These are phyloP conservation scores for Lupinus albus DNA, from an alignment of 306 rosid genomes.

Conservation along the genomic window DNA sequence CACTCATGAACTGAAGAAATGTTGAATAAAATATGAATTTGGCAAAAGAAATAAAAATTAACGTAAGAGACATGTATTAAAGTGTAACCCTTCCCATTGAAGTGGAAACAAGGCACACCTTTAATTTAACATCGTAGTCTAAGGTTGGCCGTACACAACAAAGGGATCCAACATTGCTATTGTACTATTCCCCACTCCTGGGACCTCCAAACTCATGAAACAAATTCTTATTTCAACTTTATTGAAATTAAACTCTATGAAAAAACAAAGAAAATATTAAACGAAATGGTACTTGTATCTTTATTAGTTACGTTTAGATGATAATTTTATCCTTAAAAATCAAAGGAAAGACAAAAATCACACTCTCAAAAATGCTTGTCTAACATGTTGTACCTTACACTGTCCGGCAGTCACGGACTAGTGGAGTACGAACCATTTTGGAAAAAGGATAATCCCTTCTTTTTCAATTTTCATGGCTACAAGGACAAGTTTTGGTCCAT, in stretches of 20 bases:
- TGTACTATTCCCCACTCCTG: conserved; percentile 6
- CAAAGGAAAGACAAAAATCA: too few species aligned
- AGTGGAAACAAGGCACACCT: conserved; percentile 1
- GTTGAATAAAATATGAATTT: too few species aligned
- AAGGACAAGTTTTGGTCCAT: conserved; percentile 27
- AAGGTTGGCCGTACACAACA: conserved; percentile 10
- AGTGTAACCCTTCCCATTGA: neutral
- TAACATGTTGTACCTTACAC: conserved; percentile 39
- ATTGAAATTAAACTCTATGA: too few species aligned
- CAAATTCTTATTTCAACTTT: too few species aligned
- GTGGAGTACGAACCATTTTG: neutral
- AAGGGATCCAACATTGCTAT: conserved; percentile 26
- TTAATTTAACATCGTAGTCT: neutral
- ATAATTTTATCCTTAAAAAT: too few species aligned
- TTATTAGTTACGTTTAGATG: too few species aligned
- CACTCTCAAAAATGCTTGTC: conserved; percentile 34
- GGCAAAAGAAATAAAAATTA: neutral
- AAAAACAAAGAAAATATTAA: too few species aligned
- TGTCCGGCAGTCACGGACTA: conserved; percentile 35
- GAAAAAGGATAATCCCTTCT: conserved; percentile 12
- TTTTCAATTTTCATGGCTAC: neutral
- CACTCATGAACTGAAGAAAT: too few species aligned
- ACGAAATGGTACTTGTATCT: too few species aligned
- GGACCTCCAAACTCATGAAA: too few species aligned
- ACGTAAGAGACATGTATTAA: too few species aligned